Percentiles rank a stretch among this genome's conserved stretches.
phyloP scores from a whole-genome alignment of 129 eudicot species.

The Flaveria sonorensis region DNA sequence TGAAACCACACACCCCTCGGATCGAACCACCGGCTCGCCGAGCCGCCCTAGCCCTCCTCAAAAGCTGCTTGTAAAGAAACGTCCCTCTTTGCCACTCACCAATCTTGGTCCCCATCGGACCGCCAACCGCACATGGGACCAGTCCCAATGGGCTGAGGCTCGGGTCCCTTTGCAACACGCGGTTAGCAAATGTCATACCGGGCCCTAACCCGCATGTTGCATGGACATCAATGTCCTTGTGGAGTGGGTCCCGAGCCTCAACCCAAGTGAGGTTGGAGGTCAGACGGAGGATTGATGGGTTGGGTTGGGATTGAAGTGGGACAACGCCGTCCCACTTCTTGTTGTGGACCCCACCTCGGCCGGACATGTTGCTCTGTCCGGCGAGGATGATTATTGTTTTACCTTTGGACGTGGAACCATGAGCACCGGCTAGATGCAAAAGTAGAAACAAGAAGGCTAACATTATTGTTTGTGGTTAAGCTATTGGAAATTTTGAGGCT shows the following conservation, averaged over 20 bases:
- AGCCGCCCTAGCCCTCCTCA: conserved; percentile 51
- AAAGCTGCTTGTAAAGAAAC: conserved; percentile 42
- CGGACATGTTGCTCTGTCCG: conserved; percentile 98
- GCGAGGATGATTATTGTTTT: conserved; percentile 66
- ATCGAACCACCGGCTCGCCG: conserved; percentile 49
- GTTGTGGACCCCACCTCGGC: conserved; percentile 74
- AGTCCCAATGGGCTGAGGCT: conserved; percentile 55
- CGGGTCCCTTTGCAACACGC: conserved; percentile 34
- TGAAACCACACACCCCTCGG: conserved; percentile 66
- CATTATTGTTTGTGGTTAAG: conserved; percentile 13
- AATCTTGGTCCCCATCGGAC: conserved; percentile 47
- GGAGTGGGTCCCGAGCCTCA: conserved; percentile 75
- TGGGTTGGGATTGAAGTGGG: conserved; percentile 52
- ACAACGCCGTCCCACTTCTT: conserved; percentile 69
- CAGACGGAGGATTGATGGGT: conserved; percentile 43
- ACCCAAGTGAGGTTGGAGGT: conserved; percentile 54
- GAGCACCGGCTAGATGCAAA: conserved; percentile 13
- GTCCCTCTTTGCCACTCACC: conserved; percentile 55
- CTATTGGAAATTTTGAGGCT: not conserved
- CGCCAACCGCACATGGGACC: conserved; percentile 92
- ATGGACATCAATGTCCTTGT: conserved; percentile 57
- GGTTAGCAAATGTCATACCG: conserved; percentile 66
- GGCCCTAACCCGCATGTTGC: conserved; percentile 85
- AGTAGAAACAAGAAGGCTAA: conserved; percentile 18
- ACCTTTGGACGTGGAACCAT: conserved; percentile 7